Base-by-base conservation (phyloP, 2,329 filamentous ascomycete genomes). In the Huntiella bhutanensis region DNA sequence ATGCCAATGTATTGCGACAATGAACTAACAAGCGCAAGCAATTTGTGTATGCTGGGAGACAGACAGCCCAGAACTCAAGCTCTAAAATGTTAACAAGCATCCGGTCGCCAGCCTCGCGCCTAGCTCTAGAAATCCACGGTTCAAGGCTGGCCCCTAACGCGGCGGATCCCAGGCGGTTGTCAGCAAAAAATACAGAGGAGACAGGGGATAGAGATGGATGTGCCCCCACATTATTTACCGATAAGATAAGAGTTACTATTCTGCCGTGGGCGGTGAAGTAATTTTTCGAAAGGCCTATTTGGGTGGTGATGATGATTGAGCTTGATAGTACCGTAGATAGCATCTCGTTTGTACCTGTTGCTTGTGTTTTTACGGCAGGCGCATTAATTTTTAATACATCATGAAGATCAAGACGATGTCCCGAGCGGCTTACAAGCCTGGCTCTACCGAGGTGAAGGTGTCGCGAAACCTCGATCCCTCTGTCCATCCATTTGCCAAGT, bases 381-480 rank as follows among this genome's bases (percentile, higher is more conserved):
- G 7, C 33, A 37, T 32, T 12, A 5, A 28, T 15, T 33, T 11
- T 33, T 34, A 4, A n/a, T 33, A 32, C 5, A 46, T 13, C 2
- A 50, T 50, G 73, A 77, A 75, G 63, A 72, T 77, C 55, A 76
- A 76, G 63, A 75, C 79, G 45, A 71, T 85, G 55, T 75, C 69
- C 53, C 74, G 80, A 54, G 74, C 79, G 22, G 71, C 75, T 48
- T 70, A 77, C 54, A 77, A 82, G 60, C 70, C 78, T 22, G 70
- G 77, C 13, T 80, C 80, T 50, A 75, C 76, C 47, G 71, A 73
- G 59, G 62, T 74, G 45, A 79, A 77, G 56, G 66, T 73, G 55
- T 75, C 77, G 50, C 73, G 77, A 53, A 83, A 82, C 57, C 70
- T 92, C 56, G 83, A 93, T 64, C 82, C 87, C 22, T 78, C 82